Conservation (phyloP, 805 yeast genomes). For the Candida argentea region DNA sequence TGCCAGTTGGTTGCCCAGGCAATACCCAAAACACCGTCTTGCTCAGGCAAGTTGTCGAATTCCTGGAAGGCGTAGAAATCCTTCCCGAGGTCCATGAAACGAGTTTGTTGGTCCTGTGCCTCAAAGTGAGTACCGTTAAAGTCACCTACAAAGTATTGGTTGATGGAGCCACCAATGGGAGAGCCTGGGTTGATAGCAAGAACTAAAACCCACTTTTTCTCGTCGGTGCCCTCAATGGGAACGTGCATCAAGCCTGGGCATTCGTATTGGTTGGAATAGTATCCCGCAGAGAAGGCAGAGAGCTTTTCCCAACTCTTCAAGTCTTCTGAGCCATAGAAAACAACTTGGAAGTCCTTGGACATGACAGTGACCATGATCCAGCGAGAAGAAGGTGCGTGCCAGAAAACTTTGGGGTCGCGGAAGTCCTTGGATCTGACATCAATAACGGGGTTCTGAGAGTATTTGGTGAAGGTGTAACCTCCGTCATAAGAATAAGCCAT, state of each 20-base stretch:
- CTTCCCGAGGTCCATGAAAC: conserved; percentile 24
- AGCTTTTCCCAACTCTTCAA: conserved; percentile 16
- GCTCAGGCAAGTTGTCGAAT: conserved; percentile 13
- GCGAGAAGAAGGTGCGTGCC: conserved; percentile 18
- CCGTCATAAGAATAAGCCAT: conserved; percentile 25
- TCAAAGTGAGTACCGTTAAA: conserved; percentile 28
- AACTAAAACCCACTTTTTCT: conserved; percentile 25
- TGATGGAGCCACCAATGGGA: conserved; percentile 29
- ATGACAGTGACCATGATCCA: conserved; percentile 21
- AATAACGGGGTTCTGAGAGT: conserved; percentile 20
- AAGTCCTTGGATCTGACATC: conserved; percentile 17
- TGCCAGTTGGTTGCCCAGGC: conserved; percentile 39
- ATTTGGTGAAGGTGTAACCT: conserved; percentile 21
- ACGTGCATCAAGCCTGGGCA: conserved; percentile 29
- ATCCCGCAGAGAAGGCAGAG: conserved; percentile 17
- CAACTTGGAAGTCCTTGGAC: conserved; percentile 18
- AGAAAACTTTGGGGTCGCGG: conserved; percentile 27
- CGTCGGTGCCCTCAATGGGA: conserved; percentile 11
- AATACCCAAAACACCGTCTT: conserved; percentile 22
- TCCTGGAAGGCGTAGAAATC: conserved; percentile 32
- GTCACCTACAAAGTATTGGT: conserved; percentile 31
- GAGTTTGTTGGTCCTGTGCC: conserved; percentile 16
- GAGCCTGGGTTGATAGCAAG: conserved; percentile 33
- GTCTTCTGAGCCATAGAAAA: conserved; percentile 15
- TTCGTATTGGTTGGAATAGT: conserved; percentile 29